Percentiles rank a stretch among this genome's conserved stretches.
These are phyloP conservation scores for Scytalidium sp. DNA, from an alignment of 2,329 filamentous ascomycete genomes.

Conservation along the genomic window DNA sequence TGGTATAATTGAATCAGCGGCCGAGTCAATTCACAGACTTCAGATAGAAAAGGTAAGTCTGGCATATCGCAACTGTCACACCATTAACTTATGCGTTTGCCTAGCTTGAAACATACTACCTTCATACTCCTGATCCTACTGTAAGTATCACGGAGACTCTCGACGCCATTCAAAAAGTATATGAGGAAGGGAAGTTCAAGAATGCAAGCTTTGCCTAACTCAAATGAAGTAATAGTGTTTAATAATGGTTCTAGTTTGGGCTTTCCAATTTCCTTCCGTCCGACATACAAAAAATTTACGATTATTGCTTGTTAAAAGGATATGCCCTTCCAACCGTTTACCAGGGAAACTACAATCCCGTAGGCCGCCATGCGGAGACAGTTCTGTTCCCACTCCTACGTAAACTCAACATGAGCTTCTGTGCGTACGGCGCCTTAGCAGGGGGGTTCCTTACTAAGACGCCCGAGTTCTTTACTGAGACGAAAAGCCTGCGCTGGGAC, in stretches of 20 bases:
- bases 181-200: not conserved
- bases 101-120: not conserved
- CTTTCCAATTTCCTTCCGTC: constrained; percentile 26
- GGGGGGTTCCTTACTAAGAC: constrained; percentile 52
- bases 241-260: too few species aligned
- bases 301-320: constrained; percentile 20
- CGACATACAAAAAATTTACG: constrained; percentile 22
- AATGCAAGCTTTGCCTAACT: not conserved
- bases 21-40: too few species aligned
- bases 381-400: constrained; percentile 55
- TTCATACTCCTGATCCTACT: not conserved
- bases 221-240: too few species aligned
- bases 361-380: constrained; percentile 49
- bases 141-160: not conserved
- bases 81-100: too few species aligned
- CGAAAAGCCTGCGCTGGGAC: not conserved
- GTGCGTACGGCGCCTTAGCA: constrained; percentile 61
- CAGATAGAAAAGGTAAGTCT: too few species aligned
- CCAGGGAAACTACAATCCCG: constrained; percentile 24
- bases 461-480: constrained; percentile 11
- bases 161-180: not conserved
- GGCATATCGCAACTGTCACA: too few species aligned
- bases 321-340: constrained; percentile 29
- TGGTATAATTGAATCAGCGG: too few species aligned
- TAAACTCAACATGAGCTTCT: constrained; percentile 56